A percentile compares a stretch with the other conserved stretches of the same genome.
phyloP scores from a whole-genome alignment of 768 basidiomycete species.

The Suillus subaureus region DNA sequence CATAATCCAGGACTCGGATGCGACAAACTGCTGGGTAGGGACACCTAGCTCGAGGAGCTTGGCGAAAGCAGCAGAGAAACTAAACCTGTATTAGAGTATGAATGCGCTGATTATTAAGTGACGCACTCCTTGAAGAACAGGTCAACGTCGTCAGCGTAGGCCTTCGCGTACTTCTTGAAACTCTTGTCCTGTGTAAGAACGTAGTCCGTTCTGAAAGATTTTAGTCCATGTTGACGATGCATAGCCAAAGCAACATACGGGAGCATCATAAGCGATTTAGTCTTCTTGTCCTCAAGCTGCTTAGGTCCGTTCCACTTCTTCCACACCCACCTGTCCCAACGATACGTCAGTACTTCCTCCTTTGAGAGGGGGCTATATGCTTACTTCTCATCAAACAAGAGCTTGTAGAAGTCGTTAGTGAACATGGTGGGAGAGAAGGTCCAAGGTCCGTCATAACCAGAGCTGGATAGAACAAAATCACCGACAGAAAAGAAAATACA shows the following conservation, averaged over 20 bases:
- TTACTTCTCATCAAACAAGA: constrained; percentile 85
- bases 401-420: constrained; percentile 84
- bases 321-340: constrained; percentile 72
- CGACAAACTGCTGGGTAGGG: constrained; percentile 73
- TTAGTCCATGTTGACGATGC: background rate
- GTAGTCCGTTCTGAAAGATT: constrained; percentile 70
- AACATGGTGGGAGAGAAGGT: constrained; percentile 91
- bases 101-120: background rate
- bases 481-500: background rate
- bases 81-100: constrained; percentile 30
- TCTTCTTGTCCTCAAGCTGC: constrained; percentile 92
- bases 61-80: constrained; percentile 79
- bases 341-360: background rate
- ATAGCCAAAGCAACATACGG: constrained; percentile 55
- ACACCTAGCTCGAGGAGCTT: constrained; percentile 94
- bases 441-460: constrained; percentile 91
- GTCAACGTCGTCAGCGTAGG: constrained; percentile 83
- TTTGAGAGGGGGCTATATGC: constrained; percentile 11
- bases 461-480: constrained; percentile 27
- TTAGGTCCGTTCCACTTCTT: constrained; percentile 94
- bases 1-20: constrained; percentile 77
- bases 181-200: constrained; percentile 86
- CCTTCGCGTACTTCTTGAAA: constrained; percentile 87
- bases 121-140: constrained; percentile 94
- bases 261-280: constrained; percentile 91